Conservation (phyloP, 768 basidiomycete genomes). For the Neoboletus magnificus region DNA sequence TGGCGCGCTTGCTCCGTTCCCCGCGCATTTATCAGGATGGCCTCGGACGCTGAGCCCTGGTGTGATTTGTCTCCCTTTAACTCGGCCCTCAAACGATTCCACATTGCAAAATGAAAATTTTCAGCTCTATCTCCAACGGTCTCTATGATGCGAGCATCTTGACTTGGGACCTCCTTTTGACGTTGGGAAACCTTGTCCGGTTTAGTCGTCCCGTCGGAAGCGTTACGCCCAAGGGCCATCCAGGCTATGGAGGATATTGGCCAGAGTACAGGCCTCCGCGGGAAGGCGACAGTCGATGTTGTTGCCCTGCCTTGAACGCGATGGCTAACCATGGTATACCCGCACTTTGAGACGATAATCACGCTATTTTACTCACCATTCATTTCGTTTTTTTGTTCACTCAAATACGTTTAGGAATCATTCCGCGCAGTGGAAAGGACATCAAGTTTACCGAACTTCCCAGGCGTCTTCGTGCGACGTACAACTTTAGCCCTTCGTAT, state of each 20-base stretch:
- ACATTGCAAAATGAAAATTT: constrained; percentile 2
- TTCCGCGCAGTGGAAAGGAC: constrained; percentile 61
- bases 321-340: constrained; percentile 76
- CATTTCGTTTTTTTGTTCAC: background rate
- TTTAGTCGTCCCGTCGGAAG: constrained; percentile 40
- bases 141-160: background rate
- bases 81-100: background rate
- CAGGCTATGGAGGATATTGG: constrained; percentile 61
- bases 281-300: constrained; percentile 63
- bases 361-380: background rate
- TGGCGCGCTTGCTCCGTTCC: background rate
- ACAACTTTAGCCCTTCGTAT: constrained; percentile 68
- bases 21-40: background rate
- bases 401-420: constrained; percentile 28
- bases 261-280: constrained; percentile 58
- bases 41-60: background rate
- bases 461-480: constrained; percentile 45
- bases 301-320: constrained; percentile 72
- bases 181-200: constrained; percentile 11
- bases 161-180: constrained; percentile 13
- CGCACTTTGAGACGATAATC: constrained; percentile 41
- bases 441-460: constrained; percentile 53
- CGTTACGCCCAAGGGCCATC: constrained; percentile 50
- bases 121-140: constrained; percentile 8
- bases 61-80: background rate